These are phyloP conservation scores for Musa itinerans DNA, from an alignment of 176 grass and related monocot species.

Conservation along the genomic window DNA sequence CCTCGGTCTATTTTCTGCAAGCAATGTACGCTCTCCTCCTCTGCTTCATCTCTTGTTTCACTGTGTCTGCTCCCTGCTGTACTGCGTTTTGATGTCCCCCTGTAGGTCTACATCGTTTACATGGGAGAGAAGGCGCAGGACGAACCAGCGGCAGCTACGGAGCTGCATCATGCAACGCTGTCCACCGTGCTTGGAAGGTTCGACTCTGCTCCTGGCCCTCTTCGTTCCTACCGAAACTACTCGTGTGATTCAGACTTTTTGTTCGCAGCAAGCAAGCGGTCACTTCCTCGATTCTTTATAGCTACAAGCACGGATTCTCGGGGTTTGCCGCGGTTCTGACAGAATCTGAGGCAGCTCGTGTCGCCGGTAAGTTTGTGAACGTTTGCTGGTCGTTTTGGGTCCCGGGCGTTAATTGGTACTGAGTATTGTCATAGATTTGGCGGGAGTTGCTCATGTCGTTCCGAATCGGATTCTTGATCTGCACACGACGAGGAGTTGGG, in stretches of 20 bases:
- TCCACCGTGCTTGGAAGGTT: slow-evolving; percentile 72
- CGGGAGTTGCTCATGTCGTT: slow-evolving; percentile 68
- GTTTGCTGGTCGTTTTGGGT: background rate
- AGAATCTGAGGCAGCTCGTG: slow-evolving; percentile 37
- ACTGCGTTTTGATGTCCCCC: background rate
- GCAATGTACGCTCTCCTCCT: slow-evolving; percentile 44
- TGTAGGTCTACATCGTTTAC: slow-evolving; percentile 91
- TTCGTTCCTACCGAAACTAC: background rate
- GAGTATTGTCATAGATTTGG: slow-evolving; percentile 36
- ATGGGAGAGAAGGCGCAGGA: slow-evolving; percentile 62
- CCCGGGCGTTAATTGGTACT: background rate
- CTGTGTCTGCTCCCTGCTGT: background rate
- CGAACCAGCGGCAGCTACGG: slow-evolving; percentile 33
- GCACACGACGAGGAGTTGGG: slow-evolving; percentile 95
- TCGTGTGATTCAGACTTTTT: slow-evolving; percentile 5
- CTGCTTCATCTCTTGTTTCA: background rate
- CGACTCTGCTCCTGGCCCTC: background rate
- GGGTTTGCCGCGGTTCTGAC: slow-evolving; percentile 86
- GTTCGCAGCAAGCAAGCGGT: slow-evolving; percentile 53
- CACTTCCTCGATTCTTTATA: slow-evolving; percentile 71
- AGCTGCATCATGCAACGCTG: slow-evolving; percentile 71
- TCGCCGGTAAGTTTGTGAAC: slow-evolving; percentile 37
- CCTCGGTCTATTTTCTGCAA: slow-evolving; percentile 29
- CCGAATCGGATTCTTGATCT: slow-evolving; percentile 70
- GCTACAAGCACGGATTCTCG: slow-evolving; percentile 88